These are phyloP conservation scores for Saccharomycopsis sp. DNA, from an alignment of 805 yeast genomes.

Conservation along the genomic window DNA sequence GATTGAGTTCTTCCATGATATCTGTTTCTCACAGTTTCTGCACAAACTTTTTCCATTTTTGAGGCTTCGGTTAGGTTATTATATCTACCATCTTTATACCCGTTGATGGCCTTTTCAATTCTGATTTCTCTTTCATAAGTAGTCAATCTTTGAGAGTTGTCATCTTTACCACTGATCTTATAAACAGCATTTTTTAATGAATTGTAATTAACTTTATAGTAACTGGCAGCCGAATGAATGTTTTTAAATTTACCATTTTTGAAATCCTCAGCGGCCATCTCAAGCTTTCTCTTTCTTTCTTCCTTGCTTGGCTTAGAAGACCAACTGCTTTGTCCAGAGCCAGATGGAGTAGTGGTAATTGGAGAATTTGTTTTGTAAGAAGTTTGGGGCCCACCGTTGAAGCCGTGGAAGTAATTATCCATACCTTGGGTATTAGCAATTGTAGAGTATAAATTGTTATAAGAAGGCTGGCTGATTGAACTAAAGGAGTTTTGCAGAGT, in stretches of 20 bases:
- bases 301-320: no score
- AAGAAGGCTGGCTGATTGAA: no score
- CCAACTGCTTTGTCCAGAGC: no score
- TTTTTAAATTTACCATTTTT: conserved; percentile 15
- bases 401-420: no score
- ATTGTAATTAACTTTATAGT: conserved; percentile 16
- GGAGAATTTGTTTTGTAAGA: no score
- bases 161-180: conserved; percentile 18
- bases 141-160: conserved; percentile 15
- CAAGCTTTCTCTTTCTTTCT: conserved; percentile 14
- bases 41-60: conserved; percentile 17
- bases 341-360: no score
- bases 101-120: conserved; percentile 14
- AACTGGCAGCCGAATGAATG: conserved; percentile 18
- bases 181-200: conserved; percentile 21
- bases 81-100: conserved; percentile 16
- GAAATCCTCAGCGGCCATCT: conserved; percentile 11
- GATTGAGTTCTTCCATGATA: conserved; percentile 18
- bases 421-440: no score
- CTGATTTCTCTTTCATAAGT: conserved; percentile 15
- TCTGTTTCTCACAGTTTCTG: conserved; percentile 18
- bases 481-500: no score
- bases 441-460: no score
- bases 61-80: conserved; percentile 18
- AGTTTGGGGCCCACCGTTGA: no score